Evolutionary conservation across 2,329 filamentous ascomycete species (phyloP).

Genomic region (Macrophomina phaseolina): DNA sequence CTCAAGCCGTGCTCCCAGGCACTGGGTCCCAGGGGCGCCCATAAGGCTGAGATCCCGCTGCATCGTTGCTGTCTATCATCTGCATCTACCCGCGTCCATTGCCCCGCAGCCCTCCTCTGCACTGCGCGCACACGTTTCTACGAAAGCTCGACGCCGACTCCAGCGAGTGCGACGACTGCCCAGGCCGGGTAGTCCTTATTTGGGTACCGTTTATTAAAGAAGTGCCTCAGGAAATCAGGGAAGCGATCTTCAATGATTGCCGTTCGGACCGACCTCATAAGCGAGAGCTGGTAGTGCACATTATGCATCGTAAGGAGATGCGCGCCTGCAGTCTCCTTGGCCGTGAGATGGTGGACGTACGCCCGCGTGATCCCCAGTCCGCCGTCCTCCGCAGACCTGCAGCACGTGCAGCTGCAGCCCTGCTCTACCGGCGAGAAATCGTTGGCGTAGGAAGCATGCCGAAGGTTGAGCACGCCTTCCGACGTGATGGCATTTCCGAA

Average conservation of each 20-base stretch:
- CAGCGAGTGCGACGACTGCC: constrained; percentile 79
- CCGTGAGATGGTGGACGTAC: constrained; percentile 87
- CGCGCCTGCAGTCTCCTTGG: constrained; percentile 94
- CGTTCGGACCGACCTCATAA: constrained; percentile 78
- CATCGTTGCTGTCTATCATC: constrained; percentile 13
- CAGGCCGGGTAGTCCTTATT: constrained; percentile 77
- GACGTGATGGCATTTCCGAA: constrained; percentile 94
- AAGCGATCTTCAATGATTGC: constrained; percentile 83
- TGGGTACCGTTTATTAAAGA: constrained; percentile 77
- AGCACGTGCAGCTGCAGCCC: constrained; percentile 81
- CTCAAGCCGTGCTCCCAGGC: neutral
- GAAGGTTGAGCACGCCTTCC: constrained; percentile 81
- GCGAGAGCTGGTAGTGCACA: constrained; percentile 84
- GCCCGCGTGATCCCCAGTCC: constrained; percentile 84
- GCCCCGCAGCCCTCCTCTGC: neutral
- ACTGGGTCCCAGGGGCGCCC: constrained; percentile 13
- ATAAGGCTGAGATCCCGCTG: constrained; percentile 20
- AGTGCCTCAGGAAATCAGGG: constrained; percentile 76
- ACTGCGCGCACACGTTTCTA: neutral
- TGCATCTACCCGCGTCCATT: constrained; percentile 1
- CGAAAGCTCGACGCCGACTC: constrained; percentile 76
- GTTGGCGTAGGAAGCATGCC: constrained; percentile 73
- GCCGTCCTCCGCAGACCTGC: constrained; percentile 68
- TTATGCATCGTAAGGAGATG: constrained; percentile 91
- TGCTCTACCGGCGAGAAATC: constrained; percentile 87